Evolutionary conservation across 1,284 basidiomycete genomes (phyloP).

Genomic region (Puccinia coronata): DNA sequence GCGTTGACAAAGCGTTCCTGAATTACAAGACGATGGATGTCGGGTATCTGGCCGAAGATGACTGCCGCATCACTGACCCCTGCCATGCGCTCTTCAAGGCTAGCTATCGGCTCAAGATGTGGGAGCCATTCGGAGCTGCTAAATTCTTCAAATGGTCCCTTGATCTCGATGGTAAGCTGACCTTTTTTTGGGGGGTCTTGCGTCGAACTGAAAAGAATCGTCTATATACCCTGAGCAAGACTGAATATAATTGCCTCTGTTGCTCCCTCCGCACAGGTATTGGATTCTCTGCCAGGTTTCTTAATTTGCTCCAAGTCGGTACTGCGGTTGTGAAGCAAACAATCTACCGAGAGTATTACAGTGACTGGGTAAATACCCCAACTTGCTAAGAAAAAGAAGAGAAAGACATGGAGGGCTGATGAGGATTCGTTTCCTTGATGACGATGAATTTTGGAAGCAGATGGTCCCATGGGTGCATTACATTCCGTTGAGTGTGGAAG

Average conservation of each 20-base stretch:
- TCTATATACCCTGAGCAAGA: not conserved
- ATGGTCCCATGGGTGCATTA: slow-evolving; percentile 43
- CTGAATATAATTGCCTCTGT: not conserved
- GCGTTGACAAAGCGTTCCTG: not conserved
- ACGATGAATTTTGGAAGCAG: not conserved
- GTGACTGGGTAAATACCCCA: slow-evolving; percentile 35
- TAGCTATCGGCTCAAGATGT: slow-evolving; percentile 32
- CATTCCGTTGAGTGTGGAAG: slow-evolving; percentile 32
- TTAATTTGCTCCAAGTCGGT: slow-evolving; percentile 15
- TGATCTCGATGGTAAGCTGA: slow-evolving; percentile 33
- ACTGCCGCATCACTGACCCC: slow-evolving; percentile 13
- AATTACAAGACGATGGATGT: slow-evolving; percentile 31
- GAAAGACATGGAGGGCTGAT: not conserved
- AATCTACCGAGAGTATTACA: slow-evolving; percentile 36
- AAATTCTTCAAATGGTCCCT: slow-evolving; percentile 39
- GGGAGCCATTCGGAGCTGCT: slow-evolving; percentile 41
- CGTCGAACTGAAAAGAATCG: not conserved
- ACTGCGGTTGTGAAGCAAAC: slow-evolving; percentile 37
- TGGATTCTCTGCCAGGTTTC: slow-evolving; percentile 25
- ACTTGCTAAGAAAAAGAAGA: not conserved
- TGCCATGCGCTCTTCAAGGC: slow-evolving; percentile 33
- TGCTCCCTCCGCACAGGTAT: slow-evolving; percentile 3
- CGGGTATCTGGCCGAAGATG: slow-evolving; percentile 25
- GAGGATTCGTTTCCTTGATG: not conserved
- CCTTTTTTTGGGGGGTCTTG: too few species aligned